Evolutionary conservation across 2,329 filamentous ascomycete species (phyloP).

Genomic region (Cryphonectria nitschkei): DNA sequence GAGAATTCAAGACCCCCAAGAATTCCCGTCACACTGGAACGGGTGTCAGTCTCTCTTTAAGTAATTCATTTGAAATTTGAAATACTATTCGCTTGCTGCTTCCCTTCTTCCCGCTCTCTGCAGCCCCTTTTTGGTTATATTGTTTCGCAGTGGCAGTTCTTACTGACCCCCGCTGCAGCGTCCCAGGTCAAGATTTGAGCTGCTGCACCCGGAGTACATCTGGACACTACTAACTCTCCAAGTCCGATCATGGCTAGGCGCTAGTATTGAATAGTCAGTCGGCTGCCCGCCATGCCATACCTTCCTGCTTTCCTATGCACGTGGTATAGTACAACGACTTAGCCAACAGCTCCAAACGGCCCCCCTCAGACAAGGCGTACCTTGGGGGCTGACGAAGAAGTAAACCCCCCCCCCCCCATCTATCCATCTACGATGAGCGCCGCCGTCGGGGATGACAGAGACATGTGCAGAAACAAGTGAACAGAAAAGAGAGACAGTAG

Average conservation of each 20-base stretch:
- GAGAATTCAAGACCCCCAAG: background rate
- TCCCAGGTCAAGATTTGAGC: background rate
- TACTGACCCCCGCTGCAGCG: background rate
- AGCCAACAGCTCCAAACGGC: background rate
- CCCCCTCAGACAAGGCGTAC: background rate
- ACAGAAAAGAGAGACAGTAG: background rate
- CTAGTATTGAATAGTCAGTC: background rate
- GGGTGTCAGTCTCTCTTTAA: background rate
- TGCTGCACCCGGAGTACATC: background rate
- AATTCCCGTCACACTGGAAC: conserved; percentile 1
- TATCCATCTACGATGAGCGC: background rate
- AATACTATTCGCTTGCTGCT: too few species aligned
- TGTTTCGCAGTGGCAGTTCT: background rate
- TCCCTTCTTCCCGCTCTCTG: background rate
- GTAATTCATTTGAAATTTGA: background rate
- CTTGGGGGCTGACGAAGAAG: background rate
- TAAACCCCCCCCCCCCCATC: background rate
- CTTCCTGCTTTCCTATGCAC: background rate
- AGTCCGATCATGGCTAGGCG: background rate
- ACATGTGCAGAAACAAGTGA: background rate
- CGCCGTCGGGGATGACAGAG: background rate
- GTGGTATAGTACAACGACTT: background rate
- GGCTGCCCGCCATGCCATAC: background rate
- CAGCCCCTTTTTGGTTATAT: background rate
- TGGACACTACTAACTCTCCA: background rate